phyloP scores from a whole-genome alignment of 1,284 basidiomycete species.

The Tranzscheliella williamsii region DNA sequence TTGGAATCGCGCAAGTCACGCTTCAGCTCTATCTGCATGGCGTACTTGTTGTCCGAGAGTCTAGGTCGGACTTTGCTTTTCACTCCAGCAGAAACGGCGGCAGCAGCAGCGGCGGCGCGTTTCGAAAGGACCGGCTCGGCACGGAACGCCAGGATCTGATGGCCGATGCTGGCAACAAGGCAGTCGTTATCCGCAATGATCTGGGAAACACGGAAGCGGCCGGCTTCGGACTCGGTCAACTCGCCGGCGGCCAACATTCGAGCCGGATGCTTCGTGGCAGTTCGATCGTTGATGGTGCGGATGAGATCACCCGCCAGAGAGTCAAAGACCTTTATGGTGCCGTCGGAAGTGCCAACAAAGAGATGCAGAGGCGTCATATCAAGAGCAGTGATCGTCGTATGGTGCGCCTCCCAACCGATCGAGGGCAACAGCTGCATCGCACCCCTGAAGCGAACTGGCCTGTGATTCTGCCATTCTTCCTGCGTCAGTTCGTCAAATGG shows the following conservation, averaged over 20 bases:
- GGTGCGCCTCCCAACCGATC: constrained; percentile 42
- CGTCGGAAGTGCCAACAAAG: constrained; percentile 63
- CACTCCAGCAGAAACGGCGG: constrained; percentile 5
- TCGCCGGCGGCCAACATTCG: constrained; percentile 66
- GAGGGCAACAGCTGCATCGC: constrained; percentile 68
- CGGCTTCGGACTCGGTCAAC: constrained; percentile 62
- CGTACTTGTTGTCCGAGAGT: constrained; percentile 33
- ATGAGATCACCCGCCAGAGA: constrained; percentile 66
- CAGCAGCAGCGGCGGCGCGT: constrained; percentile 14
- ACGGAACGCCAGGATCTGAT: constrained; percentile 72
- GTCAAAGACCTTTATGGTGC: constrained; percentile 71
- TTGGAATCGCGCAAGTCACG: constrained; percentile 49
- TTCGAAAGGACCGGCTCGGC: constrained; percentile 64
- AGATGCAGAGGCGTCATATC: constrained; percentile 42
- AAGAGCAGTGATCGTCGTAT: constrained; percentile 47
- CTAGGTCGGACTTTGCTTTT: constrained; percentile 7
- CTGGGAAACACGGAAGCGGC: constrained; percentile 67
- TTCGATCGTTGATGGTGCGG: constrained; percentile 57
- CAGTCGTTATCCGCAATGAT: constrained; percentile 71
- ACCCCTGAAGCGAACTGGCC: constrained; percentile 68
- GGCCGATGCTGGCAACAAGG: constrained; percentile 70
- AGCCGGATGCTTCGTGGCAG: constrained; percentile 64
- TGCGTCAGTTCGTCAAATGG: constrained; percentile 23
- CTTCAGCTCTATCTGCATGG: constrained; percentile 43
- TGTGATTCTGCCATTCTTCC: constrained; percentile 36